A percentile compares a stretch with the other conserved stretches of the same genome.
Conservation (phyloP, 2,329 filamentous ascomycete species). For the Aspergillus transmontanensis region DNA sequence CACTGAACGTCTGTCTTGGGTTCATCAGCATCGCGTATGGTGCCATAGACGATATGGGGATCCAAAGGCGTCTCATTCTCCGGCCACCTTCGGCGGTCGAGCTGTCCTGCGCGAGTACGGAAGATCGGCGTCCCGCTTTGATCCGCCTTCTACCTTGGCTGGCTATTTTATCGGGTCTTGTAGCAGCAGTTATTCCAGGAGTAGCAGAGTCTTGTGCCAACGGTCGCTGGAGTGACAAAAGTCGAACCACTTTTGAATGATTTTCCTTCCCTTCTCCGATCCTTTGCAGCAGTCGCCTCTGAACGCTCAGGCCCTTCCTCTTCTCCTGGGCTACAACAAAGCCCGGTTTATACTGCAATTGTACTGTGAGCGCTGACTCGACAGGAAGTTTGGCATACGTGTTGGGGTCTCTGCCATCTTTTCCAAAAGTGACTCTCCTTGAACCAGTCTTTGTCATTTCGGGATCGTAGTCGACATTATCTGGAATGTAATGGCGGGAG, state of each 20-base stretch:
- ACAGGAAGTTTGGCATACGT: constrained; percentile 30
- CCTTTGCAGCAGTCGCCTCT: constrained; percentile 27
- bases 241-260: constrained; percentile 23
- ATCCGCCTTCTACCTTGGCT: constrained; percentile 2
- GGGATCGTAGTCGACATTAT: constrained; percentile 42
- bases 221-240: constrained; percentile 33
- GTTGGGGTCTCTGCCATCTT: constrained; percentile 12
- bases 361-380: constrained; percentile 36
- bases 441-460: constrained; percentile 33
- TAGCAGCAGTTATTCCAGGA: constrained; percentile 29
- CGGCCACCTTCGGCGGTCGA: constrained; percentile 5
- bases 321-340: constrained; percentile 31
- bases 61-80: constrained; percentile 25
- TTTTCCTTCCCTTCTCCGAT: constrained; percentile 18
- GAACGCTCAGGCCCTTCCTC: constrained; percentile 27
- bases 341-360: constrained; percentile 40
- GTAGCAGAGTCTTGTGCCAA: constrained; percentile 15
- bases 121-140: constrained; percentile 3
- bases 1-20: constrained; percentile 42
- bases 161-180: constrained; percentile 20
- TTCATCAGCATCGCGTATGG: constrained; percentile 42
- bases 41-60: constrained; percentile 28
- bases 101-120: background rate
- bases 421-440: constrained; percentile 13
- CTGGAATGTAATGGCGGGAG: constrained; percentile 49